A percentile compares a stretch with the other conserved stretches of the same genome.
phyloP scores from a whole-genome alignment of 2,329 filamentous ascomycete genomes.

The Nemania serpens region DNA sequence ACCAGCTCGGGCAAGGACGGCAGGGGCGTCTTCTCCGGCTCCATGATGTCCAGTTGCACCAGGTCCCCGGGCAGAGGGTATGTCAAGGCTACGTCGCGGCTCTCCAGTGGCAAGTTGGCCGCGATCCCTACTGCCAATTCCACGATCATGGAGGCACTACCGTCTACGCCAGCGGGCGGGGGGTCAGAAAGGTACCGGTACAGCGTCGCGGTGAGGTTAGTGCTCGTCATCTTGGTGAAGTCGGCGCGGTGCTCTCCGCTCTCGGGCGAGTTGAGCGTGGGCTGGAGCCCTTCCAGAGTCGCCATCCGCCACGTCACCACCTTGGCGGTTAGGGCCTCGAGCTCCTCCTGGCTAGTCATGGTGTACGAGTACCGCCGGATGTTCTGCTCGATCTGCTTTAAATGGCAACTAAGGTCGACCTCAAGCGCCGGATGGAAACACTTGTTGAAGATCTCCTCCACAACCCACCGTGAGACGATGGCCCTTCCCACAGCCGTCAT shows the following conservation, averaged over 20 bases:
- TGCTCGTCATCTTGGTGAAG: conserved; percentile 72
- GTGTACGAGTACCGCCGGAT: conserved; percentile 79
- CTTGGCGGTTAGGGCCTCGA: conserved; percentile 83
- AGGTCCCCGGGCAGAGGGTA: conserved; percentile 80
- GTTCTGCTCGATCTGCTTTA: conserved; percentile 87
- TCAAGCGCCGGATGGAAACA: conserved; percentile 93
- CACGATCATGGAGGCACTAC: conserved; percentile 88
- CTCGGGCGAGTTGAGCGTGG: conserved; percentile 67
- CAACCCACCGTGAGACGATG: conserved; percentile 85
- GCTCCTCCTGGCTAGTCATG: conserved; percentile 80
- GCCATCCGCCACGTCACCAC: conserved; percentile 92
- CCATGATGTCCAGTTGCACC: conserved; percentile 78
- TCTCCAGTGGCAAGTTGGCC: conserved; percentile 85
- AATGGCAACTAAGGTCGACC: conserved; percentile 70
- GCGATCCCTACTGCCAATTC: conserved; percentile 87
- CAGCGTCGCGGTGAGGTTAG: conserved; percentile 69
- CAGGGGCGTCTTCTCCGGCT: conserved; percentile 74
- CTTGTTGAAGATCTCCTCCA: conserved; percentile 87
- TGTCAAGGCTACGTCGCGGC: conserved; percentile 83
- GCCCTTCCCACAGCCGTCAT: conserved; percentile 96
- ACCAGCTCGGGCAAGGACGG: conserved; percentile 57
- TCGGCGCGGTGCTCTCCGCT: conserved; percentile 68
- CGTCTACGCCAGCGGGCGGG: conserved; percentile 79
- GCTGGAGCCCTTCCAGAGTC: conserved; percentile 86
- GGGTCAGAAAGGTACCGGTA: conserved; percentile 77